Evolutionary conservation across 495 filamentous ascomycete species (phyloP).

Genomic region (Annulohypoxylon bovei): DNA sequence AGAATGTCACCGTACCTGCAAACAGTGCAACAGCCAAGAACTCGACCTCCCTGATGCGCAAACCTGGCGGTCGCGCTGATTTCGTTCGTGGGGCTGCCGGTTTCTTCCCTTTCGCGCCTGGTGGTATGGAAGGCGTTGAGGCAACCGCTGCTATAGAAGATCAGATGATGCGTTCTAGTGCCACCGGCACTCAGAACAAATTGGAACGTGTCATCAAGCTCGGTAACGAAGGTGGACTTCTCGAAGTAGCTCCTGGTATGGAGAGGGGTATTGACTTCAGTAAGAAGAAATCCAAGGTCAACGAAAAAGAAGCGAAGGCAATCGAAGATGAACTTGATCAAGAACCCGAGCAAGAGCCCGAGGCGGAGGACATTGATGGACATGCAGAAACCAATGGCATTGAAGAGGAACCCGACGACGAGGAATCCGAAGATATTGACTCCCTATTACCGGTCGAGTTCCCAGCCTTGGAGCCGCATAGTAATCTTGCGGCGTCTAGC

Average conservation of each 20-base stretch:
- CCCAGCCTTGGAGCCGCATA: conserved; percentile 87
- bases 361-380: conserved; percentile 55
- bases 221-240: conserved; percentile 76
- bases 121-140: conserved; percentile 88
- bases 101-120: conserved; percentile 95
- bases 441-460: conserved; percentile 91
- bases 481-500: conserved; percentile 74
- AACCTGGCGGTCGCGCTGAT: conserved; percentile 86
- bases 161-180: conserved; percentile 56
- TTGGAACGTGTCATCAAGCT: conserved; percentile 86
- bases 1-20: conserved; percentile 91
- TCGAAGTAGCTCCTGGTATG: conserved; percentile 87
- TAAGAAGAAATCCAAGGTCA: conserved; percentile 66
- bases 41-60: conserved; percentile 88
- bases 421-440: conserved; percentile 82
- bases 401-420: conserved; percentile 55
- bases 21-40: conserved; percentile 94
- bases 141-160: conserved; percentile 80
- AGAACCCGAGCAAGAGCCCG: conserved; percentile 63
- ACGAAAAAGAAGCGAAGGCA: conserved; percentile 69
- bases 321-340: conserved; percentile 78
- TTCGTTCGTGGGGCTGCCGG: conserved; percentile 96
- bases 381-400: conserved; percentile 52
- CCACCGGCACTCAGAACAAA: conserved; percentile 56
- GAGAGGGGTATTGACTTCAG: conserved; percentile 78